phyloP scores from a whole-genome alignment of 2,329 filamentous ascomycete species.

The Alternaria panax region DNA sequence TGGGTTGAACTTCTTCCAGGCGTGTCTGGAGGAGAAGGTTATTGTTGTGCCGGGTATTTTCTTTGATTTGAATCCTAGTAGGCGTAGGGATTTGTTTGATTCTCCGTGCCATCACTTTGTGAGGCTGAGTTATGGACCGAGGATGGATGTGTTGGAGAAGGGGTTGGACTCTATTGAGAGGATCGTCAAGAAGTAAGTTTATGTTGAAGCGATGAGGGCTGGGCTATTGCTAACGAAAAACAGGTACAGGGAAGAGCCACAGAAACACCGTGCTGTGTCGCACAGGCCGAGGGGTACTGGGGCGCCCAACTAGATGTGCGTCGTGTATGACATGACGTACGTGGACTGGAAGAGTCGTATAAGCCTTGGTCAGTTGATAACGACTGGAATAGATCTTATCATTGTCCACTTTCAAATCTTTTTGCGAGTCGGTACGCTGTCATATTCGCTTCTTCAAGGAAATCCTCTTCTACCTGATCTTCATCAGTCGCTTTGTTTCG shows the following conservation, averaged over 20 bases:
- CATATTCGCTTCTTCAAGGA: too few relatives aligned
- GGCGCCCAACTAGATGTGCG: neutral
- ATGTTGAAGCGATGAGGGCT: neutral
- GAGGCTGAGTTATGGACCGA: conserved; percentile 51
- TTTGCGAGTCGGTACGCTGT: too few relatives aligned
- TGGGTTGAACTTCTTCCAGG: conserved; percentile 95
- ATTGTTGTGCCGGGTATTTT: conserved; percentile 98
- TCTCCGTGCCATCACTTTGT: conserved; percentile 78
- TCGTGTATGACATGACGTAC: neutral
- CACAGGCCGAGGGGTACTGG: conserved; percentile 23
- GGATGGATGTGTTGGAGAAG: conserved; percentile 51
- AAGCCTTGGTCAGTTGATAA: neutral
- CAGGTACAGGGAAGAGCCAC: conserved; percentile 22
- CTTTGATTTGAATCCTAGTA: conserved; percentile 93
- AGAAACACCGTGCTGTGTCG: conserved; percentile 20
- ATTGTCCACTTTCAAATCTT: neutral
- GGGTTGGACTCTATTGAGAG: conserved; percentile 51
- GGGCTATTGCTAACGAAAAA: neutral
- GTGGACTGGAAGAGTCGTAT: neutral
- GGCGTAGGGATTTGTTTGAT: conserved; percentile 90
- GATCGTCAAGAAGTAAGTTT: conserved; percentile 52
- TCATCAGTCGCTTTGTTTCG: too few relatives aligned
- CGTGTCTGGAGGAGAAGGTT: conserved; percentile 90
- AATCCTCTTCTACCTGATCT: too few relatives aligned
- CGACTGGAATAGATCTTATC: neutral